Percentiles rank a stretch among this genome's conserved stretches.
phyloP scores from a whole-genome alignment of 202 grass and related monocot genomes.

The Hordeum pubiflorum region DNA sequence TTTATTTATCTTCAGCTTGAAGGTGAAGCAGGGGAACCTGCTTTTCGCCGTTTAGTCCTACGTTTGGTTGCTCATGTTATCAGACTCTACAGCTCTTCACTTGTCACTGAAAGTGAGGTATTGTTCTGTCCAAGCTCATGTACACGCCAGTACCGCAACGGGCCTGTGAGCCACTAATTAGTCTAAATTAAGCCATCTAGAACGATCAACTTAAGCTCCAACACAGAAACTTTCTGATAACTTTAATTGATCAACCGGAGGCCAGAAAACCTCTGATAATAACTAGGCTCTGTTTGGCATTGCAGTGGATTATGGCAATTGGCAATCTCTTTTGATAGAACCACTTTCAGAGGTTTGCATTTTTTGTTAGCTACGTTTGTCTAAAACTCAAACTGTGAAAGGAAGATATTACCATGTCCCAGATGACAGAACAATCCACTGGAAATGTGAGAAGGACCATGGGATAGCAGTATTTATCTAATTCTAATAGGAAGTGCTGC shows the following conservation, averaged over 20 bases:
- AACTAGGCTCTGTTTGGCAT: not conserved
- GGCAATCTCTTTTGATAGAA: not conserved
- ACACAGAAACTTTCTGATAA: not conserved
- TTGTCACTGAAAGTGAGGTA: slow-evolving; percentile 99
- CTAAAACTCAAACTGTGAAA: not conserved
- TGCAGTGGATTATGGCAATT: not conserved
- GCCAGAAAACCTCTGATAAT: not conserved
- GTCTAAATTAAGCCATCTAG: not conserved
- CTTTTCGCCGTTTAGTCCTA: slow-evolving; percentile 87
- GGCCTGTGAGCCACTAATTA: slow-evolving; percentile 1
- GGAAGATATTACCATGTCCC: not conserved
- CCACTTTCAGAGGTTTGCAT: not conserved
- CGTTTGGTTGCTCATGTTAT: slow-evolving; percentile 96
- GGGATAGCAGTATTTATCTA: not conserved
- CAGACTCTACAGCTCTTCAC: slow-evolving; percentile 85
- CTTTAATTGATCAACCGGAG: not conserved
- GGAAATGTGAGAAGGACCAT: not conserved
- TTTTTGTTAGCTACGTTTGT: not conserved
- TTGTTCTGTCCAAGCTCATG: slow-evolving; percentile 20
- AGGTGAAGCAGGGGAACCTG: slow-evolving; percentile 94
- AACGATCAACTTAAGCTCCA: not conserved
- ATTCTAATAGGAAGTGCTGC: not conserved
- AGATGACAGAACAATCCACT: not conserved
- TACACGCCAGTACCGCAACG: not conserved
- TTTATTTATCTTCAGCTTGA: slow-evolving; percentile 61